Base-by-base conservation (phyloP, 495 filamentous ascomycete genomes). In the Daldinia childiae region DNA sequence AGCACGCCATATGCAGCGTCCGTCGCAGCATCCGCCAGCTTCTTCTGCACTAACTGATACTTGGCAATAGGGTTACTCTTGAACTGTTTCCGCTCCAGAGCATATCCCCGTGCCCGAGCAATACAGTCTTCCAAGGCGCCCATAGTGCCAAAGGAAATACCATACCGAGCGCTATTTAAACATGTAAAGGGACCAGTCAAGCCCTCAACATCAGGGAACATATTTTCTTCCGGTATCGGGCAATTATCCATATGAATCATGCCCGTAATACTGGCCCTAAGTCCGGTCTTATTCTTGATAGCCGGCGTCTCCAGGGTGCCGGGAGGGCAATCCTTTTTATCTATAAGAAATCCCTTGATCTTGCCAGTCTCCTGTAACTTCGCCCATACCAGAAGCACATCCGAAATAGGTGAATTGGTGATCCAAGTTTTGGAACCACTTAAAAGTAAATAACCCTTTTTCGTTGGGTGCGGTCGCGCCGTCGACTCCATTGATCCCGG, bases 21-120 rank as follows among this genome's bases (percentile, higher is more conserved):
- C 0, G 96, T 98, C 8, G 87, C 85, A 14, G 95, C 95, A 78
- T 98, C 94, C 0, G 94, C 90, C 66, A 99, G 83, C 83, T 99
- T 99, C 88, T 97, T 98, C 84, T 99, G 95, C 43, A 99, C 87
- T n/a, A 99, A 87, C 80, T 99, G 95, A 73, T 98, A 99, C 82
- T 95, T 98, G 36, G 95, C 95, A 43, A 99, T 83, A 1, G 95
- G 93, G 77, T 98, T 98, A 38, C 90, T 89, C 82, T 96, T 97
- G 87, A 99, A 99, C 80, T 99, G 95, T 79, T 92, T 95, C 62
- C 95, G 86, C 79, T 97, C 92, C 30, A 99, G 82, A 17, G 94
- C 90, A 78, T 99, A 99, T 15, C 88, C 90, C 64, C 95, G 87
- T 2, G 95, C 90, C 65, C 95, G 85, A 9, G 82, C 77, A 57